phyloP scores from a whole-genome alignment of 228 moss, liverwort and hornwort genomes.

The Sphagnum fallax region DNA sequence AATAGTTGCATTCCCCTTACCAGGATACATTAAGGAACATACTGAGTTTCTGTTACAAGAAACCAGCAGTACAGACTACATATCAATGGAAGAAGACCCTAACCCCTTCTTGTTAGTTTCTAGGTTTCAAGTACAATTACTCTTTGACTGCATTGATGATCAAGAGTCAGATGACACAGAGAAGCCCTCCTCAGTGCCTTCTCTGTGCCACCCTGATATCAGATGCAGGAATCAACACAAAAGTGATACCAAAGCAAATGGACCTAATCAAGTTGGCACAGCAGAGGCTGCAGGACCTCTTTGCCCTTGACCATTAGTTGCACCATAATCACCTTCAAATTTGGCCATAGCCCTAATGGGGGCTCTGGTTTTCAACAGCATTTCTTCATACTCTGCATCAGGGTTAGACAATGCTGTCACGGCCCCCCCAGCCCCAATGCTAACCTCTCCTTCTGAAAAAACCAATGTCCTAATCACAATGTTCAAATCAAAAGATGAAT shows the following conservation, averaged over 20 bases:
- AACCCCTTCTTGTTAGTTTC: too few species aligned
- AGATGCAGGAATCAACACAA: neutral
- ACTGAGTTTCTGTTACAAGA: too few species aligned
- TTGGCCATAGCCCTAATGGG: slow-evolving; percentile 80
- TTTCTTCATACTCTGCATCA: slow-evolving; percentile 93
- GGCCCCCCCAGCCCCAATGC: slow-evolving; percentile 94
- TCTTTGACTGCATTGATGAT: too few species aligned
- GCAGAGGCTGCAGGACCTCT: slow-evolving; percentile 37
- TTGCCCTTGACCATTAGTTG: slow-evolving; percentile 40
- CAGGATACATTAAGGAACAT: too few species aligned
- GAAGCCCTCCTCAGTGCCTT: too few species aligned
- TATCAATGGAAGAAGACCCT: too few species aligned
- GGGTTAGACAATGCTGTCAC: slow-evolving; percentile 94
- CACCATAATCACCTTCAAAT: slow-evolving; percentile 57
- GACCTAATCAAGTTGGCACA: slow-evolving; percentile 39
- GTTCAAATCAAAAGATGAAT: slow-evolving; percentile 88
- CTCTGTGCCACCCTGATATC: too few species aligned
- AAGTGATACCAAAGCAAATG: slow-evolving; percentile 11
- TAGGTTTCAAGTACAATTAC: too few species aligned
- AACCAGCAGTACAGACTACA: too few species aligned
- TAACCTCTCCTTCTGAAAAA: slow-evolving; percentile 65
- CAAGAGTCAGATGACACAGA: too few species aligned
- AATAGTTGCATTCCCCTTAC: too few species aligned
- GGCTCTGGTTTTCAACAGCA: slow-evolving; percentile 92
- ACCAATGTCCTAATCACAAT: slow-evolving; percentile 98